Evolutionary conservation across 2,329 filamentous ascomycete species (phyloP).

Genomic region (Cordyceps fumosorosea): DNA sequence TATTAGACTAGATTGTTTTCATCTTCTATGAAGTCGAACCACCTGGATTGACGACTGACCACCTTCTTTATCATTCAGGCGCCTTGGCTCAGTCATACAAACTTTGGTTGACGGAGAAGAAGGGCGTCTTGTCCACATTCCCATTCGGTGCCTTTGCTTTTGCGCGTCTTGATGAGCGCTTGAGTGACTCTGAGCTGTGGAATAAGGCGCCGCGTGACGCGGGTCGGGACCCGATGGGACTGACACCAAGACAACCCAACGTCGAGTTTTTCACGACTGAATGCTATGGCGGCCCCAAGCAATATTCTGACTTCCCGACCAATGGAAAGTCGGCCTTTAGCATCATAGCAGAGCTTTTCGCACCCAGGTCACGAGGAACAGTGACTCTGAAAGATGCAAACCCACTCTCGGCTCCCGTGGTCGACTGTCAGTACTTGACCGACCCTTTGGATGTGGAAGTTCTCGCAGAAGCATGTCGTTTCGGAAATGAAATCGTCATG

Average conservation of each 20-base stretch:
- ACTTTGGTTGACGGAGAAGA: constrained; percentile 52
- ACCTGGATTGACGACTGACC: constrained; percentile 47
- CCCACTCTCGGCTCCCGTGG: constrained; percentile 44
- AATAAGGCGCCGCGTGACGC: constrained; percentile 37
- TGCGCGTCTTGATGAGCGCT: constrained; percentile 53
- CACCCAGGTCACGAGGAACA: constrained; percentile 48
- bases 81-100: constrained; percentile 43
- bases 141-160: constrained; percentile 58
- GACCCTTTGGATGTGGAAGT: constrained; percentile 54
- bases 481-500: constrained; percentile 54
- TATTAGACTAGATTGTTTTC: constrained; percentile 39
- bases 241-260: constrained; percentile 50
- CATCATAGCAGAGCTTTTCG: constrained; percentile 52
- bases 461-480: constrained; percentile 50
- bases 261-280: constrained; percentile 58
- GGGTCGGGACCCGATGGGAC: constrained; percentile 57
- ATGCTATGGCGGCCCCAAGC: constrained; percentile 54
- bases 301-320: constrained; percentile 46
- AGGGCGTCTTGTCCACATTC: constrained; percentile 52
- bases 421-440: constrained; percentile 52
- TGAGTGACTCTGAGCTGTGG: constrained; percentile 50
- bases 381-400: constrained; percentile 45
- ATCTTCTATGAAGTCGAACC: constrained; percentile 54
- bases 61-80: constrained; percentile 46
- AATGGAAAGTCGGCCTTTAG: constrained; percentile 50